phyloP scores from a whole-genome alignment of 768 basidiomycete species.

The Hypsizygus marmoreus region DNA sequence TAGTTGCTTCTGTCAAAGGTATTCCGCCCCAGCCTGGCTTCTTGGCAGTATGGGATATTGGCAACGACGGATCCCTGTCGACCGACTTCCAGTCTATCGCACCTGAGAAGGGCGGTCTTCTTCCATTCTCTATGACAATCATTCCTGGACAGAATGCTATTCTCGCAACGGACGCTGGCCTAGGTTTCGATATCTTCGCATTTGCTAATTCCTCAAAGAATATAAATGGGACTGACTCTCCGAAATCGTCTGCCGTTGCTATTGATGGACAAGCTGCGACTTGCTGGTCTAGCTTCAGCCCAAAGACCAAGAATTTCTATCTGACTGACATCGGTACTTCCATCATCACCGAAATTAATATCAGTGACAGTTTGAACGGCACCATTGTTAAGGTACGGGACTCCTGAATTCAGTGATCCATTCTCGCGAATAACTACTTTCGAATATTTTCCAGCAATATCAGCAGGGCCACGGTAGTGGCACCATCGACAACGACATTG shows the following conservation, averaged over 20 bases:
- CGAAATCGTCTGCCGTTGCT: constrained; percentile 27
- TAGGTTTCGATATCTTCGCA: constrained; percentile 42
- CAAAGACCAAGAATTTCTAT: constrained; percentile 46
- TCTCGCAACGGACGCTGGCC: constrained; percentile 40
- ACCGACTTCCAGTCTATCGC: constrained; percentile 36
- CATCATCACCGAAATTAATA: constrained; percentile 45
- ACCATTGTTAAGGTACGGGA: constrained; percentile 47
- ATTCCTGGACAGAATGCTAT: constrained; percentile 41
- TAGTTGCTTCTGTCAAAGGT: constrained; percentile 53
- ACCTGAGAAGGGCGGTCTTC: constrained; percentile 41
- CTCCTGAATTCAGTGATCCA: too few relatives aligned
- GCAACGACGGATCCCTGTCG: constrained; percentile 45
- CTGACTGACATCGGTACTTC: constrained; percentile 44
- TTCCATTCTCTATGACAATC: constrained; percentile 52
- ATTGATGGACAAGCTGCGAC: constrained; percentile 42
- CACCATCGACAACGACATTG: constrained; percentile 44
- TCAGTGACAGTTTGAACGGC: constrained; percentile 45
- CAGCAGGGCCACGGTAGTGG: constrained; percentile 33
- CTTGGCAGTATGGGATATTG: constrained; percentile 52
- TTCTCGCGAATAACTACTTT: too few relatives aligned
- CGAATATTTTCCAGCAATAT: constrained; percentile 34
- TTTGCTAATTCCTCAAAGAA: constrained; percentile 26
- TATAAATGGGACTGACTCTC: constrained; percentile 29
- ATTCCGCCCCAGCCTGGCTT: constrained; percentile 48
- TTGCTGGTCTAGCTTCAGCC: constrained; percentile 45